These are phyloP conservation scores for Xylaria longipes DNA, from an alignment of 495 filamentous ascomycete genomes.

Conservation along the genomic window DNA sequence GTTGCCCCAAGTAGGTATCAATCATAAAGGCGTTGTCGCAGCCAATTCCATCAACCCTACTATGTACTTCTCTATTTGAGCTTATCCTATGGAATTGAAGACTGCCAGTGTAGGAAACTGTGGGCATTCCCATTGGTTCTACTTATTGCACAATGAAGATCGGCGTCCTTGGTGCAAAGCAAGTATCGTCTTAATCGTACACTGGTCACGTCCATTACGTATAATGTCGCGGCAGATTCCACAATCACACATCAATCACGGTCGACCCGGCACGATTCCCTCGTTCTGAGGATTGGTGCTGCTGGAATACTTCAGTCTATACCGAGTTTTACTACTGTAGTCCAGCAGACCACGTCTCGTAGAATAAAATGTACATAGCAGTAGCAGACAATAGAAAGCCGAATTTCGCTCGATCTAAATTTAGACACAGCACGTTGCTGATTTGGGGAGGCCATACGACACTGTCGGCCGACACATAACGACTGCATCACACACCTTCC, in stretches of 20 bases:
- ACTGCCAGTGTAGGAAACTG: not conserved
- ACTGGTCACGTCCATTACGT: not conserved
- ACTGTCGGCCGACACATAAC: constrained; percentile 11
- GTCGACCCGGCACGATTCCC: not conserved
- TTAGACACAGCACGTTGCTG: constrained; percentile 16
- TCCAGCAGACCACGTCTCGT: not conserved
- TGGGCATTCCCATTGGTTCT: not conserved
- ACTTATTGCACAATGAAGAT: constrained; percentile 14
- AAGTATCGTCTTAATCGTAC: not conserved
- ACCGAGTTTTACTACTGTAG: not conserved
- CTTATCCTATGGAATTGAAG: not conserved
- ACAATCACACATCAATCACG: not conserved
- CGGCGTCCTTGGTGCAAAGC: not conserved
- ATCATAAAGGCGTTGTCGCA: not conserved
- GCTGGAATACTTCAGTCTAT: not conserved
- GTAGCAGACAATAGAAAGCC: not conserved
- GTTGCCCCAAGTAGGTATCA: not conserved
- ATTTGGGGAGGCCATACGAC: constrained; percentile 4
- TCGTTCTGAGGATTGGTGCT: too few relatives aligned
- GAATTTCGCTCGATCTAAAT: constrained; percentile 16
- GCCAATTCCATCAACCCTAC: not conserved
- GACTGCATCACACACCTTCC: constrained; percentile 25
- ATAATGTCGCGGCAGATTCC: not conserved
- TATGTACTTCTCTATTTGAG: not conserved
- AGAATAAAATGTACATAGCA: not conserved